These are phyloP conservation scores for Prunus padus DNA, from an alignment of 306 rosid genomes.

Conservation along the genomic window DNA sequence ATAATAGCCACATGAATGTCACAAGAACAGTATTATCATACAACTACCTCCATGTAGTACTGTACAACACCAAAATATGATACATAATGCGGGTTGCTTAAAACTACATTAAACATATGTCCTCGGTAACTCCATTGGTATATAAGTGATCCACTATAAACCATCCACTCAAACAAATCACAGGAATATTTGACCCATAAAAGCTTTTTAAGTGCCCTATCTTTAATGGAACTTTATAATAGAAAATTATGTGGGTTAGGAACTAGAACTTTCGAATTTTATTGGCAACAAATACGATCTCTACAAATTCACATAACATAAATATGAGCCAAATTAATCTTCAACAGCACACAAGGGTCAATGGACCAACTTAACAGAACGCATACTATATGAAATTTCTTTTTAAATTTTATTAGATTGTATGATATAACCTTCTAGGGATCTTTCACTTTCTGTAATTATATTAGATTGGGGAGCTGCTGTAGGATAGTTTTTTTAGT, in stretches of 20 bases:
- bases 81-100: background rate
- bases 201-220: background rate
- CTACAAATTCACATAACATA: background rate
- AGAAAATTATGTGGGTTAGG: background rate
- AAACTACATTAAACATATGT: background rate
- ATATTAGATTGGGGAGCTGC: no score
- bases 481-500: no score
- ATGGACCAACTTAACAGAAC: background rate
- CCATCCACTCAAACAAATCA: background rate
- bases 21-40: background rate
- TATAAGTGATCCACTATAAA: background rate
- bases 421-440: no score
- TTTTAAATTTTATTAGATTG: background rate
- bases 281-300: background rate
- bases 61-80: background rate
- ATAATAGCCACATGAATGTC: background rate
- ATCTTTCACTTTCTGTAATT: no score
- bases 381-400: background rate
- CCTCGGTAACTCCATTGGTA: background rate
- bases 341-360: background rate
- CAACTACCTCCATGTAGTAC: background rate
- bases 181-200: background rate
- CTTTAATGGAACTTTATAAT: background rate
- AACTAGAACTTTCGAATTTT: background rate
- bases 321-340: background rate